phyloP scores from a whole-genome alignment of 2,329 filamentous ascomycete genomes.

The Seiridium unicorne region DNA sequence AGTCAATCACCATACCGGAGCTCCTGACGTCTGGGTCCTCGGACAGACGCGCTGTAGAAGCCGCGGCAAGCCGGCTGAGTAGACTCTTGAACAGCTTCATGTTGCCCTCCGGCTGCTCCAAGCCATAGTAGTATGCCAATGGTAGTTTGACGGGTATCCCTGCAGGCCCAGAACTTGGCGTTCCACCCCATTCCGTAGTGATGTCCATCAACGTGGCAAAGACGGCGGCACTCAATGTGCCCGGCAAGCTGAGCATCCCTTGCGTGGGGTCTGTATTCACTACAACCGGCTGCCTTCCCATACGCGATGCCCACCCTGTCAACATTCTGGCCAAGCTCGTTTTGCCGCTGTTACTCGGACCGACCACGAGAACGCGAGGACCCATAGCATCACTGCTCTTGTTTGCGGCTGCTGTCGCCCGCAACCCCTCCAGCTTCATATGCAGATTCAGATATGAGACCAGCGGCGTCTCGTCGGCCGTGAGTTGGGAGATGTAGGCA shows the following conservation, averaged over 20 bases:
- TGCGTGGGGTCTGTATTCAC: constrained; percentile 85
- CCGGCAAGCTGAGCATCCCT: constrained; percentile 73
- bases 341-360: constrained; percentile 77
- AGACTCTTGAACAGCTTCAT: constrained; percentile 70
- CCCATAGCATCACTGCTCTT: constrained; percentile 45
- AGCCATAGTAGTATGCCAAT: constrained; percentile 84
- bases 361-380: constrained; percentile 82
- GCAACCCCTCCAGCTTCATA: constrained; percentile 75
- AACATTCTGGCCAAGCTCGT: constrained; percentile 76
- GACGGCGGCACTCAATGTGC: constrained; percentile 81
- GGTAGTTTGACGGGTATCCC: constrained; percentile 88
- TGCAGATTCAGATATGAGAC: constrained; percentile 82
- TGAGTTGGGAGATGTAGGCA: constrained; percentile 60
- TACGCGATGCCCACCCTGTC: constrained; percentile 74
- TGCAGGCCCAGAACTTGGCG: constrained; percentile 87
- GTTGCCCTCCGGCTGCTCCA: constrained; percentile 70
- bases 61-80: constrained; percentile 73
- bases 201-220: constrained; percentile 87
- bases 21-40: constrained; percentile 71
- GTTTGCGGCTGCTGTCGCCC: constrained; percentile 54
- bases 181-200: constrained; percentile 78
- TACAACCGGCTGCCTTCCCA: constrained; percentile 72
- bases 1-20: constrained; percentile 84
- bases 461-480: constrained; percentile 78
- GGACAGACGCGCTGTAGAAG: constrained; percentile 72